Evolutionary conservation across 2,329 filamentous ascomycete species (phyloP).

Genomic region (Penicillium sp.): DNA sequence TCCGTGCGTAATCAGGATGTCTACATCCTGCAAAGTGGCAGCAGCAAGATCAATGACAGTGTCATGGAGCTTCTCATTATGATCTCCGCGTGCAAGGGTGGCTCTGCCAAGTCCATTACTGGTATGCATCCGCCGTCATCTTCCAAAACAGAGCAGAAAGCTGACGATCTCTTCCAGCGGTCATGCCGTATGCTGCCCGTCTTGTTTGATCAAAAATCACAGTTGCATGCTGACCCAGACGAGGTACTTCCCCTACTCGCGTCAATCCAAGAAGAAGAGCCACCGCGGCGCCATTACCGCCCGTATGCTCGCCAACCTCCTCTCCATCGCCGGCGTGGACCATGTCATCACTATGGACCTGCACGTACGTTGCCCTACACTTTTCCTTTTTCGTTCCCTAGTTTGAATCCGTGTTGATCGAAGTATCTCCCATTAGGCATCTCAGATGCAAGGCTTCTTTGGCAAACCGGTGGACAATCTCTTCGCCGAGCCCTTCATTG

Average conservation of each 20-base stretch:
- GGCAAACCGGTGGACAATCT: conserved; percentile 96
- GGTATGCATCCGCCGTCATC: conserved; percentile 54
- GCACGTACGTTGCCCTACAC: conserved; percentile 54
- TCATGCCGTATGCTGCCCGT: conserved; percentile 45
- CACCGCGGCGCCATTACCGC: conserved; percentile 95
- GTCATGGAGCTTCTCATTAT: conserved; percentile 99
- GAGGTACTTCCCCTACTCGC: conserved; percentile 94
- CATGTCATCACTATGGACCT: conserved; percentile 97
- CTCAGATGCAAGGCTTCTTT: conserved; percentile 99
- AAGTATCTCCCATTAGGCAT: conserved; percentile 48
- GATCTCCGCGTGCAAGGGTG: conserved; percentile 97
- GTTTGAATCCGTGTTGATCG: conserved; percentile 14
- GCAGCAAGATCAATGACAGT: conserved; percentile 92
- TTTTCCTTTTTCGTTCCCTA: neutral
- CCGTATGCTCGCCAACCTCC: conserved; percentile 91
- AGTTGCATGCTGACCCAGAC: conserved; percentile 35
- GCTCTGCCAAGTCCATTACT: conserved; percentile 92
- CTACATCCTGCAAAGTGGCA: conserved; percentile 96
- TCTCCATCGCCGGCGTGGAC: conserved; percentile 89
- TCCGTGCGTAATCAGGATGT: conserved; percentile 96
- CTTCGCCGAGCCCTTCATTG: conserved; percentile 89
- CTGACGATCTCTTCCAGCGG: conserved; percentile 33
- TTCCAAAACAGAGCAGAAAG: conserved; percentile 4
- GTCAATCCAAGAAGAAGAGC: conserved; percentile 98
- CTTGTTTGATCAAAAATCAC: conserved; percentile 25